Percentiles rank a stretch among this genome's conserved stretches.
Evolutionary conservation across 805 yeast species (phyloP).

Genomic region (Metschnikowia koreensis): DNA sequence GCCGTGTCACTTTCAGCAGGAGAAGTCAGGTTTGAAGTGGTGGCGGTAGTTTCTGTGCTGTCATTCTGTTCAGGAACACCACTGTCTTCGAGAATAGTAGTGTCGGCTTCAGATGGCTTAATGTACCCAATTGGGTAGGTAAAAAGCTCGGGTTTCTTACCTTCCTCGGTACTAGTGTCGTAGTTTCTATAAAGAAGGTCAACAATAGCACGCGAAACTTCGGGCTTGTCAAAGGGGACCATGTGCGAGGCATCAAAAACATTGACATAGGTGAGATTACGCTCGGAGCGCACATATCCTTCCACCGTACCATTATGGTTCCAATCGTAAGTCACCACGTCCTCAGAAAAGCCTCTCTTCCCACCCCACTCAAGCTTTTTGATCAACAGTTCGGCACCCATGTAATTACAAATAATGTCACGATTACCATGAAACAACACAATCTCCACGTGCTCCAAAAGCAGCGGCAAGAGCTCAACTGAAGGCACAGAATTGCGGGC

Average conservation of each 20-base stretch:
- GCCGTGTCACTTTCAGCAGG: not conserved
- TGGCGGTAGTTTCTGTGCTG: not conserved
- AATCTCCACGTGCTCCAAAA: conserved; percentile 59
- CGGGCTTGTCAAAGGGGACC: conserved; percentile 86
- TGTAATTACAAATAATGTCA: conserved; percentile 83
- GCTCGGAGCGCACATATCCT: conserved; percentile 46
- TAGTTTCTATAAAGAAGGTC: conserved; percentile 41
- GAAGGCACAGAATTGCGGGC: conserved; percentile 60
- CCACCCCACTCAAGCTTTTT: conserved; percentile 59
- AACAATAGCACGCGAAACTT: conserved; percentile 64
- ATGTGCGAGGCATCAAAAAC: conserved; percentile 83
- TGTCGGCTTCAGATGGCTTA: not conserved
- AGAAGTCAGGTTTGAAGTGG: not conserved
- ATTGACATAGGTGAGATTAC: conserved; percentile 74
- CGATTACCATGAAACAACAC: conserved; percentile 82
- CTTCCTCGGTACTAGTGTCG: conserved; percentile 13
- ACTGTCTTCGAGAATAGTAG: no score
- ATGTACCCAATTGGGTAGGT: conserved; percentile 7
- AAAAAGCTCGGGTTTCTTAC: conserved; percentile 16
- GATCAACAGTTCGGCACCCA: conserved; percentile 71
- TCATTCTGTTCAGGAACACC: not conserved
- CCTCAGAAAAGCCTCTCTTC: conserved; percentile 48
- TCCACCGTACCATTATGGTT: conserved; percentile 37
- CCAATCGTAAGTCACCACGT: conserved; percentile 37
- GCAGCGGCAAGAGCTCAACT: conserved; percentile 60